phyloP scores from a whole-genome alignment of 2,329 filamentous ascomycete species.

The Fusarium napiforme region DNA sequence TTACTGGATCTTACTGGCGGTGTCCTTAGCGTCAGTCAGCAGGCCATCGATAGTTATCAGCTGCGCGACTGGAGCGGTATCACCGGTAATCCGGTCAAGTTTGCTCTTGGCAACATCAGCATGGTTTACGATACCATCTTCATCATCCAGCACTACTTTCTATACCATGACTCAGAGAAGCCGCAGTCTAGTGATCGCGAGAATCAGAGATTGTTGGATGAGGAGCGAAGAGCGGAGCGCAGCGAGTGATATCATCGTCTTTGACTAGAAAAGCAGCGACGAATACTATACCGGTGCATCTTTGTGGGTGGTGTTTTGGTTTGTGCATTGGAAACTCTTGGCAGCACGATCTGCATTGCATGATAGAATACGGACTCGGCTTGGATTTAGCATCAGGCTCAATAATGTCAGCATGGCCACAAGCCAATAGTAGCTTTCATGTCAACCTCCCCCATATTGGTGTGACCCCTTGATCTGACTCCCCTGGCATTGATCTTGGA shows the following conservation, averaged over 20 bases:
- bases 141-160: constrained; percentile 85
- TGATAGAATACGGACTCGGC: constrained; percentile 9
- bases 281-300: not conserved
- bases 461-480: not conserved
- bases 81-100: constrained; percentile 91
- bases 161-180: constrained; percentile 64
- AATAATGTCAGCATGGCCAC: not conserved
- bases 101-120: constrained; percentile 85
- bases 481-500: not conserved
- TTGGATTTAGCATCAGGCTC: not conserved
- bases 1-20: constrained; percentile 86
- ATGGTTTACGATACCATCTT: constrained; percentile 90
- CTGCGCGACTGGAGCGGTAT: constrained; percentile 91
- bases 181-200: constrained; percentile 27
- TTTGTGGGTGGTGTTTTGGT: not conserved
- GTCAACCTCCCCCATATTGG: not conserved
- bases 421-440: constrained; percentile 1
- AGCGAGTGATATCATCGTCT: not conserved
- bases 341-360: not conserved
- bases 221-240: constrained; percentile 44
- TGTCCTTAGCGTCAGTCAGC: constrained; percentile 81
- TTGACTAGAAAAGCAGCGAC: not conserved
- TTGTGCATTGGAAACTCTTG: constrained; percentile 10
- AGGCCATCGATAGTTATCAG: constrained; percentile 85
- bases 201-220: constrained; percentile 43